Evolutionary conservation across 2,329 filamentous ascomycete species (phyloP), one percentile per base, ranked within the genome.

Genomic region (Zymoseptoria crescenta): DNA sequence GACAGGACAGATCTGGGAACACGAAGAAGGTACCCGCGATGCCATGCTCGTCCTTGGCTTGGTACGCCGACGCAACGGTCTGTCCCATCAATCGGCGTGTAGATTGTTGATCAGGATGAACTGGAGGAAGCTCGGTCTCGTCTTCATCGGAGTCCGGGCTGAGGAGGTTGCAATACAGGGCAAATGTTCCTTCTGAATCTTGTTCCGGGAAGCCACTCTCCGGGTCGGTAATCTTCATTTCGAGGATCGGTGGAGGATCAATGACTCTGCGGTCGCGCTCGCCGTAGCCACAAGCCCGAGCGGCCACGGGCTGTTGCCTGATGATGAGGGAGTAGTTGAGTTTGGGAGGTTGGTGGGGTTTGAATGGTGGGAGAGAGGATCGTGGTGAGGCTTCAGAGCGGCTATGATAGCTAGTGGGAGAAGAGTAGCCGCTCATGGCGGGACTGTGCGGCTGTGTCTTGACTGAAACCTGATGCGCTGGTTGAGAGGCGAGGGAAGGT

Each of bases 21-120:
- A 88, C 90, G 73, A 93, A 94, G 77, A 93, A 94, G 69, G 87
- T 91, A 1, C 89, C 89, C 63, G 91, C 87, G 21, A 83, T 74
- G 56, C 85, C 84, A 56, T 85, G 79, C 68, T 93, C 88, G 70
- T 94, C 89, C 56, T 83, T 80, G 7, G 88, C 89, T 5, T 89
- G 84, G 65, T 91, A 92, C 0, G 89, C 87, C 0, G 87, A 89
- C 6, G 87, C 85, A 3, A 92, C 88, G 7, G 91, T 76, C 7
- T 88, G 88, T 19, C 89, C 89, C 87, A 93, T 93, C 49, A 94
- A 77, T 27, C 88, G 81, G 52, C 88, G 83, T 62, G 89, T 89
- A 59, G 87, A 84, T 51, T 86, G 82, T 57, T 67, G 63, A 67
- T 91, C 87, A 60, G 86, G 81, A 45, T 67, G 64, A 19, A 64